A percentile compares a stretch with the other conserved stretches of the same genome.
Evolutionary conservation across 768 basidiomycete genomes (phyloP).

Genomic region (Coprinopsis cinerea): DNA sequence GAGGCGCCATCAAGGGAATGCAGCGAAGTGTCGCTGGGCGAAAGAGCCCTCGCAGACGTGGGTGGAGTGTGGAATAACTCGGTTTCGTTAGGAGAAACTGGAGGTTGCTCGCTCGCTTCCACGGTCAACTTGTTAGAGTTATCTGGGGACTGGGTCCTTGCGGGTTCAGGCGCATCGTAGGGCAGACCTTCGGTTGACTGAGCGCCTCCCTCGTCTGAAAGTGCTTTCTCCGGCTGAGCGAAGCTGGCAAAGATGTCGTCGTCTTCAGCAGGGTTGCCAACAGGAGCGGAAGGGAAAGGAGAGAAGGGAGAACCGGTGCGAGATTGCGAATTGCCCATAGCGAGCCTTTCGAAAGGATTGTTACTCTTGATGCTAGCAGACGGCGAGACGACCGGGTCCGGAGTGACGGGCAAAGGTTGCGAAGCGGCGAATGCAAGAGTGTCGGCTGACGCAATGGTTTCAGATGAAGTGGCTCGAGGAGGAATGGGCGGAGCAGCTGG

Average conservation of each 20-base stretch:
- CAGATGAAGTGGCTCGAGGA: no score
- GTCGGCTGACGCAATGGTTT: constrained; percentile 31
- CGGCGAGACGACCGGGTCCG: constrained; percentile 50
- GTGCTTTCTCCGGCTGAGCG: background rate
- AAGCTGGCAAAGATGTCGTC: constrained; percentile 13
- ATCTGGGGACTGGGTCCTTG: constrained; percentile 1
- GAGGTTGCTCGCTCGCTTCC: background rate
- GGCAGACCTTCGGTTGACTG: constrained; percentile 1
- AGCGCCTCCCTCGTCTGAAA: background rate
- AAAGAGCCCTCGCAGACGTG: constrained; percentile 29
- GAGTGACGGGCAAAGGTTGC: constrained; percentile 69
- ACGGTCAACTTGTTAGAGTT: background rate
- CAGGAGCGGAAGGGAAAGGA: constrained; percentile 31
- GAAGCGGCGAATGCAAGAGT: constrained; percentile 56
- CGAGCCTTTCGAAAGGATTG: constrained; percentile 84
- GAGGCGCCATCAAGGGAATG: constrained; percentile 31
- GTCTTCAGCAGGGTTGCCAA: constrained; percentile 16
- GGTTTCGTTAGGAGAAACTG: constrained; percentile 31
- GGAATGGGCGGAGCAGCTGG: constrained; percentile 15
- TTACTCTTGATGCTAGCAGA: constrained; percentile 61
- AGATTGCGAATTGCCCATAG: constrained; percentile 36
- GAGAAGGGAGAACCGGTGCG: constrained; percentile 60
- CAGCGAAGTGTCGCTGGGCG: no score
- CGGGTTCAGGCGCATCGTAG: constrained; percentile 3
- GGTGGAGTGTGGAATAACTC: constrained; percentile 62